These are phyloP conservation scores for Alopecurus myosuroides DNA, from an alignment of 176 grass and related monocot genomes.

Conservation along the genomic window DNA sequence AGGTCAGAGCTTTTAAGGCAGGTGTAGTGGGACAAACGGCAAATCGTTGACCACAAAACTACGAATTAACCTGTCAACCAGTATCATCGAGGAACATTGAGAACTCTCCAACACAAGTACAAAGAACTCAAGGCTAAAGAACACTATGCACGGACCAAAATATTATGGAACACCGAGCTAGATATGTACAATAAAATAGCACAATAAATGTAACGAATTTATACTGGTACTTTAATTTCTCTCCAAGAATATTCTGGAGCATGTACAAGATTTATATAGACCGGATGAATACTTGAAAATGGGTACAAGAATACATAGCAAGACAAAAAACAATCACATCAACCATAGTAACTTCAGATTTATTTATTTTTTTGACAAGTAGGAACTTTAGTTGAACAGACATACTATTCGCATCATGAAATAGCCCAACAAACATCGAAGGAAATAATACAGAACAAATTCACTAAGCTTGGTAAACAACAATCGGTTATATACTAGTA, in stretches of 20 bases:
- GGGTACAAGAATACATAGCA: background rate
- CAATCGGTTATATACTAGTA: background rate
- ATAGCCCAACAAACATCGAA: background rate
- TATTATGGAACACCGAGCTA: constrained; percentile 15
- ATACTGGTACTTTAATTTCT: constrained; percentile 14
- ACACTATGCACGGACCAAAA: constrained; percentile 12
- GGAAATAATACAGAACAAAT: background rate
- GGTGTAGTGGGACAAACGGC: constrained; percentile 3
- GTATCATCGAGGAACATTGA: constrained; percentile 23
- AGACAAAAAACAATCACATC: background rate
- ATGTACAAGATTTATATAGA: background rate
- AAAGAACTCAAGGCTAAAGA: constrained; percentile 12
- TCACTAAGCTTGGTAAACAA: background rate
- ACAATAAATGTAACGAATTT: no score
- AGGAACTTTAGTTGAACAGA: background rate
- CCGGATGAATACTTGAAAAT: background rate
- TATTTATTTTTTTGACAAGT: no score
- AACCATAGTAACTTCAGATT: no score
- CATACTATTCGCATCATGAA: background rate
- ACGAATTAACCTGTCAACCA: constrained; percentile 12
- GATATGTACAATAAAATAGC: no score
- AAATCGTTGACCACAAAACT: constrained; percentile 43
- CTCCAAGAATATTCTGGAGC: background rate
- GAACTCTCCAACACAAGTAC: constrained; percentile 26
- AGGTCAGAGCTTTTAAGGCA: constrained; percentile 34